Base-by-base conservation (phyloP, 176 grass and related monocot species). In the Oryza punctata region DNA sequence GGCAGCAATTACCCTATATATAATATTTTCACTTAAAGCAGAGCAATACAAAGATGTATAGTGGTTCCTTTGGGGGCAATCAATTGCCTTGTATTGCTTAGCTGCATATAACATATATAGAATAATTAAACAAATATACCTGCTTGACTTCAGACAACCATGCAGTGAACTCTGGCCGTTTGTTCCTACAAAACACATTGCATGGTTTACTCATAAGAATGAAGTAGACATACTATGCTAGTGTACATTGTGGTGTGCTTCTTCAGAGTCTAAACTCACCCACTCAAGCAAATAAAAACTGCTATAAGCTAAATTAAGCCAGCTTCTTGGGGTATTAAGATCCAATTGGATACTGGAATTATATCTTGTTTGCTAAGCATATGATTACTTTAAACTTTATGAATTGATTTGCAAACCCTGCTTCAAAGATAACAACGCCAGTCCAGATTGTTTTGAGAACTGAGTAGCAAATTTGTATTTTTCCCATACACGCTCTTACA, bases 161-260 rank as follows among this genome's bases (percentile, higher is more conserved):
- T 84, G 97, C 97, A 86, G 89, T 94, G 81, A 99, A 99, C 66
- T 99, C 97, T 63, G 93, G 97, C 35, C 97, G 86, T 64, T 99
- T 99, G 75, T 78, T 99, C 97, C 97, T 99, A 86, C 19, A 91
- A 75, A 88, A 77, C 14, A 45, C 12, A 23, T 59, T 25, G 4
- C 49, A 76, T 18, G 24, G 13, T 75, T 64, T 52, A 75, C 35
- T 54, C 24, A 83, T 25, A 72, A 57, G 66, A 85, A 46, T 79
- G 18, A 21, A 70, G 69, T 19, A 27, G 47, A 83, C 73, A 72
- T 7, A 72, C 16, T 15, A 74, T 24, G 23, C 19, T 29, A 3
- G 6, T 12, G 18, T 65, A 43, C 15, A 37, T 82, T 27, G 14
- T 19, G 78, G 14, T 19, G 78, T 65, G 0, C 19, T 77, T 66